A percentile compares a stretch with the other conserved stretches of the same genome.
These are phyloP conservation scores for Inga leiocalycina DNA, from an alignment of 306 rosid species.

Conservation along the genomic window DNA sequence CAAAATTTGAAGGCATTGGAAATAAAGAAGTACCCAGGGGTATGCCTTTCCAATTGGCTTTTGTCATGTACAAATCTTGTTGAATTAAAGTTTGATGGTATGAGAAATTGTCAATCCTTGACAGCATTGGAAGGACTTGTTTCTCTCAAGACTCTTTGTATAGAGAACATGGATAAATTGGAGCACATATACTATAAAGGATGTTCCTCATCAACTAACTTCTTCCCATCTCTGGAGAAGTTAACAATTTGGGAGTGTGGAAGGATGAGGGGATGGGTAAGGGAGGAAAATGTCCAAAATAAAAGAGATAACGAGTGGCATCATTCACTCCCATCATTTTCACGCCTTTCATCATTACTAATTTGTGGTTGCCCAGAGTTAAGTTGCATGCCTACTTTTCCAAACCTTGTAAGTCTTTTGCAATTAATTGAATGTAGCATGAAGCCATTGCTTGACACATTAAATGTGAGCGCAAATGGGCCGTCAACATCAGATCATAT, in stretches of 20 bases:
- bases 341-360: neutral
- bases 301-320: neutral
- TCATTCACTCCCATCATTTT: neutral
- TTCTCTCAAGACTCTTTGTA: neutral
- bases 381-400: neutral
- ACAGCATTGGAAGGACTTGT: neutral
- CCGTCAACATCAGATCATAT: neutral
- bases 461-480: too few relatives aligned
- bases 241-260: neutral
- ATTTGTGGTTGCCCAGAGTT: neutral
- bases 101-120: neutral
- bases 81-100: accelerated
- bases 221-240: neutral
- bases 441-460: neutral
- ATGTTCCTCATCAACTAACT: neutral
- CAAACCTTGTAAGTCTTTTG: neutral
- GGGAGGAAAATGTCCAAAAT: neutral
- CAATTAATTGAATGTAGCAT: neutral
- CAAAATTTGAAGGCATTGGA: neutral
- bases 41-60: neutral
- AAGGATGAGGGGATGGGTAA: constrained; percentile 18
- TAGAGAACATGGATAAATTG: neutral
- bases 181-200: neutral
- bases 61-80: neutral
- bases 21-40: neutral